These are phyloP conservation scores for Symmetrospora coprosmae DNA, from an alignment of 768 basidiomycete genomes.

Conservation along the genomic window DNA sequence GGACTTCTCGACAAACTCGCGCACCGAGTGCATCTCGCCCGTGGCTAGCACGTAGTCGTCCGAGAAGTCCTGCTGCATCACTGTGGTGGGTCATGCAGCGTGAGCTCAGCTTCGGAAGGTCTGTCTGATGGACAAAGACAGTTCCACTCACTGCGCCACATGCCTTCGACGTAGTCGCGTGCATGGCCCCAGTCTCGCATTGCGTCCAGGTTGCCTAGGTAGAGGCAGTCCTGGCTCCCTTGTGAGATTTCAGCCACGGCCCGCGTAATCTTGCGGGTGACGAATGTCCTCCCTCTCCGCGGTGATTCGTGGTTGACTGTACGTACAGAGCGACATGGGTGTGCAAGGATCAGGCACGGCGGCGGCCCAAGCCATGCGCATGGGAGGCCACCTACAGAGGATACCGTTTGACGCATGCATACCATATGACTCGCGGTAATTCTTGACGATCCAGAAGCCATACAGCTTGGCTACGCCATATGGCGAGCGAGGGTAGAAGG, in stretches of 20 bases:
- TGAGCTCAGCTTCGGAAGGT: neutral
- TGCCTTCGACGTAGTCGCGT: conserved; percentile 68
- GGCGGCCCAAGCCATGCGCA: neutral
- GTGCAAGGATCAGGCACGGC: neutral
- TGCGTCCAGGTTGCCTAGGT: conserved; percentile 86
- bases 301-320: conserved; percentile 88
- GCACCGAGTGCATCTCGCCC: conserved; percentile 86
- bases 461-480: conserved; percentile 94
- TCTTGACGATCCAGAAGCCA: conserved; percentile 77
- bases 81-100: neutral
- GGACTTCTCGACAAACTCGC: conserved; percentile 80
- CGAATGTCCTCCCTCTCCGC: conserved; percentile 82
- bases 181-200: conserved; percentile 95
- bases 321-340: too few species aligned
- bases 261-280: conserved; percentile 83
- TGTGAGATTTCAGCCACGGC: conserved; percentile 82
- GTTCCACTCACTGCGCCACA: conserved; percentile 17
- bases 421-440: conserved; percentile 86
- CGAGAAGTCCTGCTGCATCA: conserved; percentile 70
- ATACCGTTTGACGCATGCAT: conserved; percentile 97
- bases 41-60: conserved; percentile 92
- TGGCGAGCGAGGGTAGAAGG: conserved; percentile 94
- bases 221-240: conserved; percentile 77
- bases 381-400: conserved; percentile 43
- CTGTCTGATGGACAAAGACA: neutral